Evolutionary conservation across 208 protist species (phyloP).

Genomic region (Leptomonas pyrrhocoris): DNA sequence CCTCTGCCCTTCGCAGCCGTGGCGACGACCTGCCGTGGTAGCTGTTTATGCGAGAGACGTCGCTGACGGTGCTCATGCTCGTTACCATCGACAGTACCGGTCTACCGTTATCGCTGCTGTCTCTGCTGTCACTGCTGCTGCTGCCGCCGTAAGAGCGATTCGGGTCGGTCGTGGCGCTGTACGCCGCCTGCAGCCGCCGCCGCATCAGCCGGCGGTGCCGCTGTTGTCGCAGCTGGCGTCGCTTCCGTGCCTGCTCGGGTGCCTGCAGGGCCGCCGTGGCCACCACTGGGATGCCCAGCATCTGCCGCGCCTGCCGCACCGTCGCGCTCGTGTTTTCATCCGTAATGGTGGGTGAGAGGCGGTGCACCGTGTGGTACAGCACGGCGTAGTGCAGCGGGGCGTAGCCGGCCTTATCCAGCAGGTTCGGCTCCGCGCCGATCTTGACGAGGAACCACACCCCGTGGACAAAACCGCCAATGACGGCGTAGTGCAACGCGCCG

Average conservation of each 20-base stretch:
- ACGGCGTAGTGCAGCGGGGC: constrained; percentile 52
- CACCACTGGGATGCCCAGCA: constrained; percentile 23
- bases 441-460: constrained; percentile 31
- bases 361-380: constrained; percentile 24
- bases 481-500: constrained; percentile 42
- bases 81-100: background rate
- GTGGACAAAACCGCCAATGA: constrained; percentile 35
- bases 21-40: background rate
- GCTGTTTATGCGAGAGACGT: background rate
- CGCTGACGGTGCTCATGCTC: constrained; percentile 8
- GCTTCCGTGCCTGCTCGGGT: constrained; percentile 13
- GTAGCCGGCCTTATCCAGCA: constrained; percentile 38
- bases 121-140: background rate
- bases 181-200: constrained; percentile 14
- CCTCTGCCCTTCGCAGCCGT: background rate
- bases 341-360: constrained; percentile 16
- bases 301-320: constrained; percentile 16
- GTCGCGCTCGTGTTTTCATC: constrained; percentile 19
- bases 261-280: constrained; percentile 24
- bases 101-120: background rate
- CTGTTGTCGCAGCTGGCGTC: constrained; percentile 25
- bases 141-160: too few relatives aligned
- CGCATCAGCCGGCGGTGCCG: constrained; percentile 9
- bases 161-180: background rate
- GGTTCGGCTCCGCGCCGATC: constrained; percentile 42